Evolutionary conservation across 768 basidiomycete genomes (phyloP), one percentile per base, ranked within the genome.

Genomic region (Psilocybe cubensis): DNA sequence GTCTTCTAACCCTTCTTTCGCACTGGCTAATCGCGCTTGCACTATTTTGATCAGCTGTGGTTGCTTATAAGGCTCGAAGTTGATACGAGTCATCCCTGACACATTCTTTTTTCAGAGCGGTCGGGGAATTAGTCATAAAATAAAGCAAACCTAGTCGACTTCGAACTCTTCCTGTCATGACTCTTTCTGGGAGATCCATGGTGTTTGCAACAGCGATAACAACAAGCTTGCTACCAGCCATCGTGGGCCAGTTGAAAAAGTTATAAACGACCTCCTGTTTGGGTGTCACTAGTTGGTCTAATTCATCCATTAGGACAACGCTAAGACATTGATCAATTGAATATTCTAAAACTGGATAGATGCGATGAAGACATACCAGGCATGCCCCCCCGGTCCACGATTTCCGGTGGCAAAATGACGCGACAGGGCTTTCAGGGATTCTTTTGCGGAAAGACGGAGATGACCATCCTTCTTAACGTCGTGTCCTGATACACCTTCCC

Each of bases 231-330:
- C 94, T 95, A 18, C 86, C 87, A 0, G 83, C 80, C 49, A 97
- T 78, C 3, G 95, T 96, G 1, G 97, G 97, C 96, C 97, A 99
- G 70, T 99, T 98, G 82, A 98, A 98, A 74, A 99, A 98, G 68
- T 98, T 98, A 74, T 99, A 99, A 20, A 99, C 91, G 9, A 99
- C 96, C 57, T 99, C 96, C 70, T 99, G 96, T 69, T 97, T 97
- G 17, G 90, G 79, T 1, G 96, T 98, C 64, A 98, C 86, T 25
- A 99, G 81, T 70, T 98, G 97, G 73, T 99, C 97, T 4, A 99
- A 82, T 73, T 99, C 97, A 70, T 99, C 96, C 93, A 99, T 98
- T 14, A 99, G 79, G 4, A 98, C 95, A 4, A 98, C 91, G 56
- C 95, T 98, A 62, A 31, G 40, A 23, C n/a, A n/a, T 20, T 12